Evolutionary conservation across 2,329 filamentous ascomycete species (phyloP), one percentile per base, ranked within the genome.

Genomic region (Arthrinium phaeospermum): DNA sequence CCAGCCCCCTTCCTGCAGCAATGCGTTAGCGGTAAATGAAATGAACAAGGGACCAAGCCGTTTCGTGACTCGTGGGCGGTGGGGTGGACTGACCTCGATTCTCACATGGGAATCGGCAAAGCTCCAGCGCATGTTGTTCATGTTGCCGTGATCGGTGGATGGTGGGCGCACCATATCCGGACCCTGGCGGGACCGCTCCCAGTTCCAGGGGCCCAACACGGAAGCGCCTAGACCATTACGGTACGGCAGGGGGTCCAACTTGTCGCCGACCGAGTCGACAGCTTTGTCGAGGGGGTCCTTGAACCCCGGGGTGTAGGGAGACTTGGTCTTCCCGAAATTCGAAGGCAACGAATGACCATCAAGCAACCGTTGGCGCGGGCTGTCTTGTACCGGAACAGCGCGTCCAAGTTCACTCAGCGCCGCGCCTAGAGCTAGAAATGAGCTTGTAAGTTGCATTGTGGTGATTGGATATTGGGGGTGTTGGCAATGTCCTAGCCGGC

Each of bases 111-210:
- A 91, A 76, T 91, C 90, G 1, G 88, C 88, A 77, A 91, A 91
- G 73, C 89, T 91, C 92, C 92, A 94, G 73, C 91, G 87, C 88
- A 94, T 90, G 81, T 94, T 94, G 69, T 87, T 83, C 79, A 94
- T 85, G 75, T 88, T 89, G 47, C 92, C 92, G 80, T 91, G 89
- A 78, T 95, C 93, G 7, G 92, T 94, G 78, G 89, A 91, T 0
- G 92, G 92, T 24, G 93, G 92, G 27, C 92, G 88, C 53, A 94
- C 85, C 61, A 93, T 83, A 80, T 94, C 92, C 0, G 93, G 92
- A 79, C 90, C 92, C 82, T 94, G 90, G 67, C 90, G 86, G 70
- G 92, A 90, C 30, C 92, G 90, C 69, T 89, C 89, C 73, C 84
- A 85, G 80, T 94, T 95, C 80, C 91, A 90, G 0, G 93, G 93